Conservation (phyloP, 805 yeast species). For the Metschnikowia gelsemii region DNA sequence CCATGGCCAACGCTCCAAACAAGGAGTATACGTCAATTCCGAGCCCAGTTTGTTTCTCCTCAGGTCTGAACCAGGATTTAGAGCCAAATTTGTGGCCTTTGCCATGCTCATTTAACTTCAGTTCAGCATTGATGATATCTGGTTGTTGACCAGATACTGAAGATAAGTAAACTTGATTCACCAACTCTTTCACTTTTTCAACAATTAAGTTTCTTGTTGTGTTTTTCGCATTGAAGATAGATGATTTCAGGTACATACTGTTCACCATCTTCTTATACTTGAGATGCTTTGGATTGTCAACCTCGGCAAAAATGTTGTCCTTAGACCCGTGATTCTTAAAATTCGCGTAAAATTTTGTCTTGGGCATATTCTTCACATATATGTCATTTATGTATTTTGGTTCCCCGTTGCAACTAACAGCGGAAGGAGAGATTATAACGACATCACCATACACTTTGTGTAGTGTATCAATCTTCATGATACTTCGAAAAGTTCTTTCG, state of each 20-base stretch:
- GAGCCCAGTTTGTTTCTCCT: constrained; percentile 28
- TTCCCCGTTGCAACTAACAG: constrained; percentile 56
- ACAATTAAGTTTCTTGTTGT: constrained; percentile 27
- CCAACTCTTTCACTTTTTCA: constrained; percentile 29
- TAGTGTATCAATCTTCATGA: constrained; percentile 41
- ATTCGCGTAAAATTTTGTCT: constrained; percentile 57
- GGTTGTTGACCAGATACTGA: constrained; percentile 35
- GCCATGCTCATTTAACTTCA: constrained; percentile 34
- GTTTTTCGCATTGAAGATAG: constrained; percentile 33
- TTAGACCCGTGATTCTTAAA: constrained; percentile 55
- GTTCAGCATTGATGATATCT: constrained; percentile 34
- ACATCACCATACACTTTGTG: constrained; percentile 62
- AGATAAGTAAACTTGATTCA: constrained; percentile 26
- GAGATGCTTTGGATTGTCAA: constrained; percentile 39
- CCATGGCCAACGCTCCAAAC: constrained; percentile 72
- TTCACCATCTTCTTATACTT: constrained; percentile 33
- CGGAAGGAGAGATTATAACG: constrained; percentile 59
- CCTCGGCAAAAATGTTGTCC: constrained; percentile 57
- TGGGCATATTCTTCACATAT: constrained; percentile 56
- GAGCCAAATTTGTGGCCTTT: constrained; percentile 28
- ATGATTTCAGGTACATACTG: constrained; percentile 35
- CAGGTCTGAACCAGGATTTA: constrained; percentile 32
- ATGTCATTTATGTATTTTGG: constrained; percentile 51
- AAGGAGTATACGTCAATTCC: constrained; percentile 56
- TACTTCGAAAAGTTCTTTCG: constrained; percentile 48